Evolutionary conservation across 2,329 filamentous ascomycete genomes (phyloP).

Genomic region (Penicillium sp.): DNA sequence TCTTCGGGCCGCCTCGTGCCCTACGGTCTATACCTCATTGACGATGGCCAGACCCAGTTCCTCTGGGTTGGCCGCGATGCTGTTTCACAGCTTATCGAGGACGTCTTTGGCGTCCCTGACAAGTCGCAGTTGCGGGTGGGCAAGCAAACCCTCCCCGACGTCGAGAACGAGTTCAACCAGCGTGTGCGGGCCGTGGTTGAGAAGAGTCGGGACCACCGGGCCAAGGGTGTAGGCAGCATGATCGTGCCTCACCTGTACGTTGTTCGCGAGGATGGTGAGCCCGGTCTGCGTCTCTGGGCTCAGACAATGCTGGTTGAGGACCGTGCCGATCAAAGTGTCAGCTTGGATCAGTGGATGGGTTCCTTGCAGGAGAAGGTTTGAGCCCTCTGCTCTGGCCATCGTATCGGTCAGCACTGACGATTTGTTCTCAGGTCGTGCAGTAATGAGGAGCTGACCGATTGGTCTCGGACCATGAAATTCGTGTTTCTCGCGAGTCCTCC

Average conservation of each 20-base stretch:
- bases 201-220: slow-evolving; percentile 85
- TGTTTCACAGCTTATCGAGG: slow-evolving; percentile 80
- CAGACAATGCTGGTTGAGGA: slow-evolving; percentile 95
- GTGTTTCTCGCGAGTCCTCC: slow-evolving; percentile 3
- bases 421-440: slow-evolving; percentile 15
- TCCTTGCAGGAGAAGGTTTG: slow-evolving; percentile 90
- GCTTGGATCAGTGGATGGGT: slow-evolving; percentile 90
- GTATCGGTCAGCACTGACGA: slow-evolving; percentile 8
- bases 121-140: slow-evolving; percentile 83
- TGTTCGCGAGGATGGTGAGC: slow-evolving; percentile 92
- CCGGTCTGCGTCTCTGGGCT: slow-evolving; percentile 91
- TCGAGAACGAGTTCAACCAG: slow-evolving; percentile 97
- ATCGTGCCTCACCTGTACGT: slow-evolving; percentile 90
- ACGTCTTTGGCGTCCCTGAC: slow-evolving; percentile 88
- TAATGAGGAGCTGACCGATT: slow-evolving; percentile 3
- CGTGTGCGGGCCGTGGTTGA: slow-evolving; percentile 83
- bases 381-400: slow-evolving; percentile 9
- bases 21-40: slow-evolving; percentile 92
- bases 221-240: slow-evolving; percentile 88
- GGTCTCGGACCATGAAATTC: background rate
- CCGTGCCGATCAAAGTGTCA: slow-evolving; percentile 88
- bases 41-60: slow-evolving; percentile 97
- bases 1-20: slow-evolving; percentile 83
- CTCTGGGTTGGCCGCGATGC: slow-evolving; percentile 93
- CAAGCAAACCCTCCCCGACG: slow-evolving; percentile 79